Evolutionary conservation across 345 rosid genomes (phyloP), one percentile per base, ranked within the genome.

Genomic region (Camelina hispida): DNA sequence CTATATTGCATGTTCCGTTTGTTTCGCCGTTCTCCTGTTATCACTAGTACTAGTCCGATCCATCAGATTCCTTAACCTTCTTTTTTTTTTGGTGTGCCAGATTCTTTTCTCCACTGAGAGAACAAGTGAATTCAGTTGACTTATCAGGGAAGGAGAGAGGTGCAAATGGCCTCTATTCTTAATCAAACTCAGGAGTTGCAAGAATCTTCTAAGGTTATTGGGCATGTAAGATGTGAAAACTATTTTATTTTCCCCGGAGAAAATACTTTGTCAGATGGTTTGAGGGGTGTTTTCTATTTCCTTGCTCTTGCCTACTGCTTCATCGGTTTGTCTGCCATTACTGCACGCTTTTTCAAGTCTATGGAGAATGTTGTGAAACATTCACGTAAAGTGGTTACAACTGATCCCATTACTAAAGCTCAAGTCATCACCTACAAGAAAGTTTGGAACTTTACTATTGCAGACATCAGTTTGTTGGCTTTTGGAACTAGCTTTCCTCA

Each of bases 401-500:
- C 84, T 44, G 97, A 93, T 75, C 97, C 97, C 10, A 1, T 37
- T 48, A 89, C 88, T 28, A 85, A 81, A 37, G 51, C 74, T 58
- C 73, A 81, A 80, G 77, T 81, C 38, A 75, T 86, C 56, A 85
- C 84, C 65, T 80, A 82, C 73, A 87, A 84, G 76, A 91, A 91
- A 79, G 91, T 91, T 34, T 94, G 98, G 98, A 94, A 94, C 77
- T 94, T 86, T 62, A 64, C 97, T 11, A 87, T 91, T 73, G 96
- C 97, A 17, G 98, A 91, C 74, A 89, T 94, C 60, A 76, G 91
- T 56, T 79, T 94, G 82, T 72, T 89, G 82, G 98, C 97, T 0
- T 94, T 94, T 64, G 98, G 98, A 25, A 94, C 98, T 57, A 94
- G 98, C 81, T 94, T 94, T 66, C 97, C 98, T 65, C 98, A 91